Conservation (phyloP, 208 protist species). For the Acanthamoeba divionensis region DNA sequence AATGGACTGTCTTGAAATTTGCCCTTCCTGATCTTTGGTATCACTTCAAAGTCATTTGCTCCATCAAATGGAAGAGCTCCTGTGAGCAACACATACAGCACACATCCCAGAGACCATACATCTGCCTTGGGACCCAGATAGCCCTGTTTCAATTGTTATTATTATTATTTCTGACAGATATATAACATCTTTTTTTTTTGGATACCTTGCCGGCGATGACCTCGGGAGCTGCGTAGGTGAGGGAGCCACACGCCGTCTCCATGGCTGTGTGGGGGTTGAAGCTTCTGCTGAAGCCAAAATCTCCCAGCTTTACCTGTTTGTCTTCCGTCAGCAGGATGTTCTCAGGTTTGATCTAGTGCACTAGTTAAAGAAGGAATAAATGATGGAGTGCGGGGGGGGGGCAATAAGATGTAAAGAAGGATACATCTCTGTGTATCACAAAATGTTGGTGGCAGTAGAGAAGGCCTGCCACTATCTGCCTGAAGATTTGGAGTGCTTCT, state of each 20-base stretch:
- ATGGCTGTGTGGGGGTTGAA: constrained; percentile 58
- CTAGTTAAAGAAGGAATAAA: neutral
- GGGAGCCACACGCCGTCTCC: constrained; percentile 54
- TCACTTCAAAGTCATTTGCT: constrained; percentile 55
- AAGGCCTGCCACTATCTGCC: constrained; percentile 90
- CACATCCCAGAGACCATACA: constrained; percentile 95
- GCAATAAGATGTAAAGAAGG: neutral
- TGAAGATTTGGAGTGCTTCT: constrained; percentile 85
- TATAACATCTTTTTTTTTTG: neutral
- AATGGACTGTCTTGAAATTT: constrained; percentile 47
- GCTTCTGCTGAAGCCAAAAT: constrained; percentile 53
- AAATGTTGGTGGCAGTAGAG: constrained; percentile 88
- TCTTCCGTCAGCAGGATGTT: constrained; percentile 84
- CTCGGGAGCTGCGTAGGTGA: constrained; percentile 43
- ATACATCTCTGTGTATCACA: constrained; percentile 82
- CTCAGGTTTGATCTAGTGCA: constrained; percentile 60
- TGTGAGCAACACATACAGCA: constrained; percentile 96
- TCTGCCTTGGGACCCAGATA: constrained; percentile 93
- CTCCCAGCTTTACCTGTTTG: constrained; percentile 58
- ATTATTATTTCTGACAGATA: neutral
- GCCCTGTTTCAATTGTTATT: neutral
- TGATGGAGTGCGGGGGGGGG: neutral
- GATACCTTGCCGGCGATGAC: constrained; percentile 53
- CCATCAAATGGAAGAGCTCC: constrained; percentile 95
- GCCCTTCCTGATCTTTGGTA: constrained; percentile 51